Evolutionary conservation across 2,329 filamentous ascomycete species (phyloP).

Genomic region (Xylariaceae sp.): DNA sequence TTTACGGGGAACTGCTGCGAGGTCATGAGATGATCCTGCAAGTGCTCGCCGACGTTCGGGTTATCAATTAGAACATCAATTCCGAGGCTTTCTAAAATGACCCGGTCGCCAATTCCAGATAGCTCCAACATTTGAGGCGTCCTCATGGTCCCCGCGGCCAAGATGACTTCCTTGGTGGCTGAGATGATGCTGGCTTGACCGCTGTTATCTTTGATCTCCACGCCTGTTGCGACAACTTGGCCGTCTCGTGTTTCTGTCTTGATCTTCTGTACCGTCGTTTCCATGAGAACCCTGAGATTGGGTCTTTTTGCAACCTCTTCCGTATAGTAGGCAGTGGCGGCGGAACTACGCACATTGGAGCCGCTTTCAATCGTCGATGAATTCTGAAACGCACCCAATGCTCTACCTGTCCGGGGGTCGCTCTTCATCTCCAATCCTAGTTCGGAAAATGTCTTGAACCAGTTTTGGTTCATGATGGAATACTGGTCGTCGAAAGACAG

Average conservation of each 20-base stretch:
- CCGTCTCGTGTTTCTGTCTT: constrained; percentile 23
- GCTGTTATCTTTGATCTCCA: constrained; percentile 27
- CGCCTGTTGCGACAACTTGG: constrained; percentile 31
- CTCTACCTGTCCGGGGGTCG: constrained; percentile 31
- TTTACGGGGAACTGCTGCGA: constrained; percentile 38
- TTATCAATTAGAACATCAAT: constrained; percentile 34
- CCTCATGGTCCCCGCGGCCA: constrained; percentile 38
- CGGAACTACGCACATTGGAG: constrained; percentile 31
- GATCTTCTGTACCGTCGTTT: constrained; percentile 33
- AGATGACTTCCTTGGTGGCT: constrained; percentile 35
- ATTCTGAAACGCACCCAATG: constrained; percentile 33
- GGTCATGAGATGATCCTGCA: constrained; percentile 42
- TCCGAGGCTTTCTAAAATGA: constrained; percentile 32
- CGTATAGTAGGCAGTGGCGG: constrained; percentile 33
- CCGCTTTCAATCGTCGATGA: constrained; percentile 29
- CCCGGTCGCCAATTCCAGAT: constrained; percentile 36
- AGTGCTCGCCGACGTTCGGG: constrained; percentile 41
- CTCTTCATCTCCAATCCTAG: constrained; percentile 31
- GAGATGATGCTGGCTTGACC: constrained; percentile 15
- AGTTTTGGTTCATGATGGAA: constrained; percentile 31
- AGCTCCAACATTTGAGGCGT: constrained; percentile 34
- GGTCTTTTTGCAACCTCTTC: constrained; percentile 29
- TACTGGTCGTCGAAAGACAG: constrained; percentile 35
- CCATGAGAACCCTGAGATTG: constrained; percentile 33
- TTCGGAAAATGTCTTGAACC: constrained; percentile 34